Evolutionary conservation across 176 grass and related monocot species (phyloP).

Genomic region (Stipa capillata): DNA sequence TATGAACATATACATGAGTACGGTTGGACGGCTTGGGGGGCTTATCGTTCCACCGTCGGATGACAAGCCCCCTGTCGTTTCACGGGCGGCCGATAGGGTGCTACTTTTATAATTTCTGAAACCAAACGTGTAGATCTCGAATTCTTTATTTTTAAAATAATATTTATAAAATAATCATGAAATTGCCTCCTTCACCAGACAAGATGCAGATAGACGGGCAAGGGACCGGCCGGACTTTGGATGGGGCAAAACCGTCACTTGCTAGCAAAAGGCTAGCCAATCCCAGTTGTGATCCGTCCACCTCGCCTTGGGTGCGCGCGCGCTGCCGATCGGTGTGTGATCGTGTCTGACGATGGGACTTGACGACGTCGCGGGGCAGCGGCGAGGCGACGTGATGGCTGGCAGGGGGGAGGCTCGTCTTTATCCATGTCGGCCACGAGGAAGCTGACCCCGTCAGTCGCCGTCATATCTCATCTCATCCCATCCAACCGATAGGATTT

Average conservation of each 20-base stretch:
- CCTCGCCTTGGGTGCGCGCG: background rate
- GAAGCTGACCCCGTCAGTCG: conserved; percentile 16
- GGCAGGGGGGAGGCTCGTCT: background rate
- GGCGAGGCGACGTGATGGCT: conserved; percentile 3
- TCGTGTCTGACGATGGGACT: conserved; percentile 39
- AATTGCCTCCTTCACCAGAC: background rate
- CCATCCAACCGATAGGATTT: background rate
- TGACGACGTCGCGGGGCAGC: background rate
- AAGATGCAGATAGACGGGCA: too few species aligned
- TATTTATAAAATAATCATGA: too few species aligned
- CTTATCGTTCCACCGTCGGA: too few species aligned
- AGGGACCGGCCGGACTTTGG: background rate
- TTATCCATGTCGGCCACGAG: conserved; percentile 50
- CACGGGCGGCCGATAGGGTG: too few species aligned
- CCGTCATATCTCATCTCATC: background rate
- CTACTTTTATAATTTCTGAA: too few species aligned
- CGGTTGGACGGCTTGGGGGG: too few species aligned
- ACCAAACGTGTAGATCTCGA: too few species aligned
- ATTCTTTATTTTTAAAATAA: too few species aligned
- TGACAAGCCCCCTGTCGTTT: too few species aligned
- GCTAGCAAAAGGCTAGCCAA: background rate
- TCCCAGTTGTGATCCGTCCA: background rate
- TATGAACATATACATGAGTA: too few species aligned
- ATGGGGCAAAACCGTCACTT: background rate
- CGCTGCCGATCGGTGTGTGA: too few species aligned